These are phyloP conservation scores for Pythium plurisporium DNA, from an alignment of 352 stramenopile genomes.

Conservation along the genomic window DNA sequence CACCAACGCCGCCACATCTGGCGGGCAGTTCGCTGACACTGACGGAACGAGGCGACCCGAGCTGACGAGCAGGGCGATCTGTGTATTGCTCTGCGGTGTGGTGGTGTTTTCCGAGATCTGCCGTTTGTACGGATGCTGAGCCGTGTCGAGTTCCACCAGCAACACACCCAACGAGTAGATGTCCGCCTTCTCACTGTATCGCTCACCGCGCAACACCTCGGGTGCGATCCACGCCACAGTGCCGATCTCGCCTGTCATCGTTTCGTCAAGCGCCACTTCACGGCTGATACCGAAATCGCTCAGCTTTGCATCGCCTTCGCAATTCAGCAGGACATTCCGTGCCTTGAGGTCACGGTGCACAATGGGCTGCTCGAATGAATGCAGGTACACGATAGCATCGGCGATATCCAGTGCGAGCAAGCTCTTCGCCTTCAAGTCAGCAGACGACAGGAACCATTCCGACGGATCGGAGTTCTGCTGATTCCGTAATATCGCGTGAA, in stretches of 20 bases:
- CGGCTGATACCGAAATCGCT: slow-evolving; percentile 82
- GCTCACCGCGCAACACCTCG: slow-evolving; percentile 69
- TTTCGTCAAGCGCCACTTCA: slow-evolving; percentile 70
- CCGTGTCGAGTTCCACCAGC: slow-evolving; percentile 67
- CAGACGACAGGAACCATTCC: slow-evolving; percentile 56
- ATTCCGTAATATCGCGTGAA: slow-evolving; percentile 60
- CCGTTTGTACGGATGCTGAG: slow-evolving; percentile 59
- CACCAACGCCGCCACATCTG: slow-evolving; percentile 61
- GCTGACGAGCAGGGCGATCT: slow-evolving; percentile 74
- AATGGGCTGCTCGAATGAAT: slow-evolving; percentile 78
- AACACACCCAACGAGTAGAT: slow-evolving; percentile 87
- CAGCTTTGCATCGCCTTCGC: slow-evolving; percentile 67
- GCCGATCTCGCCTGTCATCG: slow-evolving; percentile 79
- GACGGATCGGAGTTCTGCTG: slow-evolving; percentile 45
- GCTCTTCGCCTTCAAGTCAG: slow-evolving; percentile 42
- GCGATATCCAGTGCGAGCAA: slow-evolving; percentile 67
- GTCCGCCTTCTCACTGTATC: slow-evolving; percentile 84
- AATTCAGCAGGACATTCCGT: slow-evolving; percentile 27
- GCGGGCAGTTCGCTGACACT: slow-evolving; percentile 48
- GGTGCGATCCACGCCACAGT: slow-evolving; percentile 85
- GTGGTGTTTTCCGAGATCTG: neutral
- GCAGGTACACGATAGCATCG: slow-evolving; percentile 77
- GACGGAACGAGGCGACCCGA: slow-evolving; percentile 56
- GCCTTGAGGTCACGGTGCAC: slow-evolving; percentile 40
- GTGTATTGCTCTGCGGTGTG: slow-evolving; percentile 27